Evolutionary conservation across 805 yeast genomes (phyloP), one percentile per base, ranked within the genome.

Genomic region (Cyberlindnera samutprakarnensis): DNA sequence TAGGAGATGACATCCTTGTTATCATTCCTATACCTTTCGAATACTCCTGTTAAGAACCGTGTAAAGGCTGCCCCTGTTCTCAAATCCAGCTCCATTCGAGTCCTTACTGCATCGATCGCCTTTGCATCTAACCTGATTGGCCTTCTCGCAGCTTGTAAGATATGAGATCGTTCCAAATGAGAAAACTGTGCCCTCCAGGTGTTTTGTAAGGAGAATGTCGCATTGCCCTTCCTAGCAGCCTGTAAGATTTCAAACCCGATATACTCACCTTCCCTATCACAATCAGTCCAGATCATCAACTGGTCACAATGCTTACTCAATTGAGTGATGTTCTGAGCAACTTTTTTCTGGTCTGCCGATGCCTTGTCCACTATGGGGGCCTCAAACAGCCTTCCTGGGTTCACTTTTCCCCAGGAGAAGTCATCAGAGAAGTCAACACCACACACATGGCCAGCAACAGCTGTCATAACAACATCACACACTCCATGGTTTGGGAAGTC

Each of bases 221-320:
- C 44, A 48, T 81, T 59, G 2, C 57, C 61, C 39, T 63, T 64
- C 30, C 53, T 51, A 0, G 95, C 96, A n/a, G 77, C 78, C 32
- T 75, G 67, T 22, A 73, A 66, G 12, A 94, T 75, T 47, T 88
- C 95, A 61, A 68, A 75, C 0, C 96, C 97, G 35, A 88, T 88
- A 54, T 76, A 81, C 54, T 88, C 97, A 2, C 97, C 97, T 53
- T 88, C 97, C 23, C 96, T 65, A 66, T 88, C 97, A 58, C 98
- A 92, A 67, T 92, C 99, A 1, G 98, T 92, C 97, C 98, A 92
- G 7, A 92, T 85, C 83, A 86, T 84, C 33, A 92, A 58, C 24
- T 61, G 61, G 32, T 75, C 71, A 5, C 84, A 72, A 14, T 48
- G 49, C 25, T 77, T 54, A 5, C 87, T 82, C 49, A 86, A 86